These are phyloP conservation scores for Pythium sp. DNA, from an alignment of 352 stramenopile genomes.

Conservation along the genomic window DNA sequence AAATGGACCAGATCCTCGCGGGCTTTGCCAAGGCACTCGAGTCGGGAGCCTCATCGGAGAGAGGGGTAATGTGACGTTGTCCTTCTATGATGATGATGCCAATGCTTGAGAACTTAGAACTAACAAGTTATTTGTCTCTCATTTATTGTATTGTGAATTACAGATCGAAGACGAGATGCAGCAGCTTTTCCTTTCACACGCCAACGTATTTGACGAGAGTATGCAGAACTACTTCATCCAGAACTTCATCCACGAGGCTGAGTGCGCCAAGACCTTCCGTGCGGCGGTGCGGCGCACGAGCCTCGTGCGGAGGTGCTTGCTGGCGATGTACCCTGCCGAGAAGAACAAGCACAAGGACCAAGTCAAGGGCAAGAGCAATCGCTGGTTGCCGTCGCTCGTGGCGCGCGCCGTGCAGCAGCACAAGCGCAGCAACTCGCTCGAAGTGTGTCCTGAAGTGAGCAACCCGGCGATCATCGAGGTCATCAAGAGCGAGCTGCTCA, in stretches of 20 bases:
- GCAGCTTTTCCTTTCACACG: constrained; percentile 71
- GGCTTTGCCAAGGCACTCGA: constrained; percentile 61
- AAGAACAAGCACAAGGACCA: constrained; percentile 18
- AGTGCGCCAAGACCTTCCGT: constrained; percentile 67
- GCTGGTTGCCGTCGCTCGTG: constrained; percentile 38
- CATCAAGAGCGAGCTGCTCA: constrained; percentile 53
- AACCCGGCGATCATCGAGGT: constrained; percentile 39
- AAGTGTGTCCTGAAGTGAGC: constrained; percentile 56
- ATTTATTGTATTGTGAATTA: not conserved
- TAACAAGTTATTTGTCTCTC: not conserved
- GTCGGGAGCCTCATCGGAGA: constrained; percentile 36
- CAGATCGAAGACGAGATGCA: constrained; percentile 68
- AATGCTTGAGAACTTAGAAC: not conserved
- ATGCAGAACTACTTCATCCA: constrained; percentile 87
- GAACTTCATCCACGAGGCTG: constrained; percentile 78
- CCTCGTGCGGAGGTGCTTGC: constrained; percentile 64
- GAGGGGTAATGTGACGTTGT: constrained; percentile 18
- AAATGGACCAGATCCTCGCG: constrained; percentile 58
- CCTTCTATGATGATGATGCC: not conserved
- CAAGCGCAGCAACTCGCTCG: constrained; percentile 31
- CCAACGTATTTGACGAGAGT: constrained; percentile 82
- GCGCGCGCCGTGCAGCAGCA: constrained; percentile 25
- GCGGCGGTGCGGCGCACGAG: constrained; percentile 67
- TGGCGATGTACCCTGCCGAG: constrained; percentile 65
- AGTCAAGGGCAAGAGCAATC: constrained; percentile 19